Evolutionary conservation across 2,329 filamentous ascomycete genomes (phyloP), one percentile per base, ranked within the genome.

Genomic region (Graphiopsis chlorocephala): DNA sequence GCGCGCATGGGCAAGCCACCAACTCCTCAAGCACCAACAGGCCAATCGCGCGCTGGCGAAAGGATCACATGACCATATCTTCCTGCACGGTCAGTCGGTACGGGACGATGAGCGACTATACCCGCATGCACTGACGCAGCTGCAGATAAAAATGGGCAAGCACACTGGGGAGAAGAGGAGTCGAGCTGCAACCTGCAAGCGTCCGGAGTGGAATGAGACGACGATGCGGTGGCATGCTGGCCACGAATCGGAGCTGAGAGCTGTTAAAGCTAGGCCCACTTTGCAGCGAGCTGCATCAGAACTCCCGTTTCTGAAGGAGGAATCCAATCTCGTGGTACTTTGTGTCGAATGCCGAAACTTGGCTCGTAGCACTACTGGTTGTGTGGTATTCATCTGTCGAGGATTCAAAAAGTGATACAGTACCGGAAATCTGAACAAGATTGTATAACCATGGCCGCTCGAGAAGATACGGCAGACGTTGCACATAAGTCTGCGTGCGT

Each of bases 11-110:
- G 47, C 48, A 55, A 61, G 60, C 60, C 60, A 62, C 60, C 60
- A 55, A 53, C 60, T 62, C 31, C 47, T 31, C 28, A 29, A 58
- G 20, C 31, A 25, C 29, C 48, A 45, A 11, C 60, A 42, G 28
- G 60, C 60, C 60, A 62, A 62, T 62, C 17, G 48, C 12, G 23
- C n/a, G 47, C 25, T 23, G 48, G 15, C 25, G 23, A 17, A 17
- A 42, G 25, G 25, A 55, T 62, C 60, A 62, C 60, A 62, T 62
- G 60, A 62, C 35, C 48, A 29, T 42, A 23, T 28, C 23, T 17
- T 55, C 25, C 60, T 62, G 60, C 59, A 61, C 60, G 60, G 60
- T 62, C 45, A 61, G 38, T 52, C 59, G 59, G 59, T 53, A 50
- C 59, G 59, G 59, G 59, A 61, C 59, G 59, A 61, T 15, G 45